phyloP scores from a whole-genome alignment of 2,329 filamentous ascomycete genomes.

The Sarocladium strictum region DNA sequence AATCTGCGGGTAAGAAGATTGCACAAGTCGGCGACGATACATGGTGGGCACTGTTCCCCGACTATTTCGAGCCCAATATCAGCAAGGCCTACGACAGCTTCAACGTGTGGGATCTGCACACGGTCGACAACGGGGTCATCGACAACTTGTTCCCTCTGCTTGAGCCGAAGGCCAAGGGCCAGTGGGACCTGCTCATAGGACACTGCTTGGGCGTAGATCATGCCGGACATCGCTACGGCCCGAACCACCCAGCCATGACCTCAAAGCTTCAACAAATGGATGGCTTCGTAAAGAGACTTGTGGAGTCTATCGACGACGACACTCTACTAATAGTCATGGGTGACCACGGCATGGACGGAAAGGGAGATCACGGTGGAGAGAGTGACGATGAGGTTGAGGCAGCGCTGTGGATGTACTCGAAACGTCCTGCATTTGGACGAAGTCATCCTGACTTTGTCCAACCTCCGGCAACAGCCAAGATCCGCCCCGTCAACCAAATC shows the following conservation, averaged over 20 bases:
- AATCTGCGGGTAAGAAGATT: slow-evolving; percentile 62
- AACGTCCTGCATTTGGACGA: slow-evolving; percentile 76
- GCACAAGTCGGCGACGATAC: slow-evolving; percentile 98
- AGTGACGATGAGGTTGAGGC: slow-evolving; percentile 94
- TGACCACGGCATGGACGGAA: slow-evolving; percentile 97
- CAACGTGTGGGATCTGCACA: slow-evolving; percentile 97
- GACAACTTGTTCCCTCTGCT: slow-evolving; percentile 86
- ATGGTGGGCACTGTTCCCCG: slow-evolving; percentile 89
- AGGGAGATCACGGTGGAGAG: slow-evolving; percentile 97
- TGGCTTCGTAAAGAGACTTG: slow-evolving; percentile 64
- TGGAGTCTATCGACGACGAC: slow-evolving; percentile 68
- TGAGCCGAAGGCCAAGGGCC: slow-evolving; percentile 50
- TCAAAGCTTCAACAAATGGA: slow-evolving; percentile 92
- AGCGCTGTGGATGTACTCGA: slow-evolving; percentile 98
- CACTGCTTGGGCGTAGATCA: slow-evolving; percentile 96
- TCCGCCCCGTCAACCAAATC: slow-evolving; percentile 74
- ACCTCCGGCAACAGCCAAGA: slow-evolving; percentile 68
- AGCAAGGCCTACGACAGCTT: slow-evolving; percentile 92
- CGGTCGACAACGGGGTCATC: slow-evolving; percentile 89
- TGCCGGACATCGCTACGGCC: slow-evolving; percentile 92
- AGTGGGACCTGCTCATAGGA: slow-evolving; percentile 93
- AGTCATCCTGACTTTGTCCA: slow-evolving; percentile 52
- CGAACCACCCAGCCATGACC: slow-evolving; percentile 86
- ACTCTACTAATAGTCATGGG: slow-evolving; percentile 94
- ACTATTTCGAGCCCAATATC: slow-evolving; percentile 82